Evolutionary conservation across 352 stramenopile species (phyloP).

Genomic region (Pythium biforme): DNA sequence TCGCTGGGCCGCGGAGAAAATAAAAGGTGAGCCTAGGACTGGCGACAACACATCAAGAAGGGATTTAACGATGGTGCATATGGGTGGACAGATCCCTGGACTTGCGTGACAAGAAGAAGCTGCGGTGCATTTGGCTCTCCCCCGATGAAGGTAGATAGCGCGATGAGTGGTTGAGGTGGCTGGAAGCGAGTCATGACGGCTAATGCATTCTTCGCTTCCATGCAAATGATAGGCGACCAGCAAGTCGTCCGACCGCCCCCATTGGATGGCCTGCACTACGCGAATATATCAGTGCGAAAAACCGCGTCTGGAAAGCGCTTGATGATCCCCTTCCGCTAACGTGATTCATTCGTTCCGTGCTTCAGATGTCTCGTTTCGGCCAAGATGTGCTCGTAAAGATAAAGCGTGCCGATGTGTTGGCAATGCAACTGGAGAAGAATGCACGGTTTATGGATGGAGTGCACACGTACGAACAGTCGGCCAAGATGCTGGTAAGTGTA

Average conservation of each 20-base stretch:
- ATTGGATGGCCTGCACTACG: slow-evolving; percentile 61
- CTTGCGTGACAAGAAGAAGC: slow-evolving; percentile 65
- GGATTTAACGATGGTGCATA: background rate
- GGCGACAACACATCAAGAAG: background rate
- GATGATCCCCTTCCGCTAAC: background rate
- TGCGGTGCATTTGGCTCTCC: slow-evolving; percentile 64
- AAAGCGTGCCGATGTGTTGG: slow-evolving; percentile 49
- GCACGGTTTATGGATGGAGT: slow-evolving; percentile 61
- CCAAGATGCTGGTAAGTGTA: slow-evolving; percentile 59
- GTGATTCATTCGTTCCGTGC: background rate
- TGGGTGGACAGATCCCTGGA: slow-evolving; percentile 37
- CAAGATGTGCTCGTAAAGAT: slow-evolving; percentile 63
- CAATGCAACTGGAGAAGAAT: slow-evolving; percentile 61
- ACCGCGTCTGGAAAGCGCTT: background rate
- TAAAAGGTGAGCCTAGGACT: background rate
- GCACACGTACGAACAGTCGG: slow-evolving; percentile 71
- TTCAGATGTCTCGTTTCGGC: slow-evolving; percentile 55
- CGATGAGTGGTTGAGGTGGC: no score
- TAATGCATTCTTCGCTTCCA: no score
- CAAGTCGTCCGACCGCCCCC: slow-evolving; percentile 52
- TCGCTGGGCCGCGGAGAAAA: background rate
- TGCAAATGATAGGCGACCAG: slow-evolving; percentile 52
- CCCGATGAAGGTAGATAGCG: slow-evolving; percentile 51
- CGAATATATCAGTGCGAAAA: slow-evolving; percentile 44
- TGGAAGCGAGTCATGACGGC: no score